These are phyloP conservation scores for Verticillium klebahnii DNA, from an alignment of 2,329 filamentous ascomycete genomes.

Conservation along the genomic window DNA sequence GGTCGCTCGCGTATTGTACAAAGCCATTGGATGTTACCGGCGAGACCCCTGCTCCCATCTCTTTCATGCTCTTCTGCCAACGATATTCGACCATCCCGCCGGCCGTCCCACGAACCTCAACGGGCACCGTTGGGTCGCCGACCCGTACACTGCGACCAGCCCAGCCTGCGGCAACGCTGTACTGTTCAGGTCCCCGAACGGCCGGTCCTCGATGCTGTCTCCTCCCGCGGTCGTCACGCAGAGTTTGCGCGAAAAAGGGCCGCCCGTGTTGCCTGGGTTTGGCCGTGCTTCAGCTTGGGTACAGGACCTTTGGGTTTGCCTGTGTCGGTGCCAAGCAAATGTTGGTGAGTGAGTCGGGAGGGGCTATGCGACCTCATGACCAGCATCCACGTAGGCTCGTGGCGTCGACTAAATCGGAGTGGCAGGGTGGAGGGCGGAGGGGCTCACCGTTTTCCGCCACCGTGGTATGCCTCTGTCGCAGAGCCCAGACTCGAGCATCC, in stretches of 20 bases:
- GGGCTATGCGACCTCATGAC: not conserved
- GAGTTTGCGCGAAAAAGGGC: slow-evolving; percentile 12
- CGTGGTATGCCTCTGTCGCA: not conserved
- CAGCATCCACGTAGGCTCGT: not conserved
- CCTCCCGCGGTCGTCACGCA: slow-evolving; percentile 1
- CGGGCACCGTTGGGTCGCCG: not conserved
- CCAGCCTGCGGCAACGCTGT: not conserved
- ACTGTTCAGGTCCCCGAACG: not conserved
- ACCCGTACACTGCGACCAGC: not conserved
- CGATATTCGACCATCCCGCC: not conserved
- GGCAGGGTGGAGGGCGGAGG: not conserved
- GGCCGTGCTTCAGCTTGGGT: not conserved
- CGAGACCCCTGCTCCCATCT: slow-evolving; percentile 4
- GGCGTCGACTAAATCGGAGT: not conserved
- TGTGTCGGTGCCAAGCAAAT: not conserved
- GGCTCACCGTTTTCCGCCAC: not conserved
- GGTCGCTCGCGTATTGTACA: slow-evolving; percentile 9
- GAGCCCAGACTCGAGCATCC: not conserved
- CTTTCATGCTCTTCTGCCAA: slow-evolving; percentile 4
- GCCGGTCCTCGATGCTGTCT: slow-evolving; percentile 3
- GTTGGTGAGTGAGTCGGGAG: not conserved
- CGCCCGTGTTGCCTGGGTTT: not conserved
- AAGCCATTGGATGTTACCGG: slow-evolving; percentile 9
- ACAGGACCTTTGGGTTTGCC: not conserved
- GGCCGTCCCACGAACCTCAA: slow-evolving; percentile 2